Percentiles rank a stretch among this genome's conserved stretches.
phyloP scores from a whole-genome alignment of 768 basidiomycete genomes.

The Mycena sanguinolenta region DNA sequence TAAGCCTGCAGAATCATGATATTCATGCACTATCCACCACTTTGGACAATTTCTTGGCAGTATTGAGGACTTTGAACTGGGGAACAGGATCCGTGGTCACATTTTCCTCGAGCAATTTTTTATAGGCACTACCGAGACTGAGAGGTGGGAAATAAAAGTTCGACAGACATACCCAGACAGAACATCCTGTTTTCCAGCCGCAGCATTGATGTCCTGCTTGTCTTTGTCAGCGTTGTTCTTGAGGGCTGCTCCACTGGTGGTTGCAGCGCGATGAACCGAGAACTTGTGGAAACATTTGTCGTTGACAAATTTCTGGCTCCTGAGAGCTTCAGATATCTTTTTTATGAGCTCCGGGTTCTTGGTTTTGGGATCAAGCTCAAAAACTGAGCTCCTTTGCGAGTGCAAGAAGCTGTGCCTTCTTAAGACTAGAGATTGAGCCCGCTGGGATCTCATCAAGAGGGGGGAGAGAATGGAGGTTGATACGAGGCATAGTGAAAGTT shows the following conservation, averaged over 20 bases:
- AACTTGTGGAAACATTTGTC: slow-evolving; percentile 4
- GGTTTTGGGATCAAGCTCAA: not conserved
- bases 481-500: too few relatives aligned
- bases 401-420: not conserved
- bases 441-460: too few relatives aligned
- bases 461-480: too few relatives aligned
- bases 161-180: slow-evolving; percentile 19
- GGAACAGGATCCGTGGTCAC: slow-evolving; percentile 20
- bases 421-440: not conserved
- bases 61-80: not conserved
- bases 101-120: not conserved
- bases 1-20: too few relatives aligned
- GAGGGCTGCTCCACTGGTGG: not conserved
- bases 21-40: too few relatives aligned
- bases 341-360: not conserved
- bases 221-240: slow-evolving; percentile 10
- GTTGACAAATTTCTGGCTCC: not conserved
- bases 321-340: not conserved
- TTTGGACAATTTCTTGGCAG: not conserved
- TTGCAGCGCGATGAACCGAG: not conserved
- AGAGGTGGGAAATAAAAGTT: not conserved
- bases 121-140: not conserved
- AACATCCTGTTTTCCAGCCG: not conserved
- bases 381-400: not conserved
- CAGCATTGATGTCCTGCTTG: not conserved